These are phyloP conservation scores for Candida lessepsii DNA, from an alignment of 805 yeast species.

Conservation along the genomic window DNA sequence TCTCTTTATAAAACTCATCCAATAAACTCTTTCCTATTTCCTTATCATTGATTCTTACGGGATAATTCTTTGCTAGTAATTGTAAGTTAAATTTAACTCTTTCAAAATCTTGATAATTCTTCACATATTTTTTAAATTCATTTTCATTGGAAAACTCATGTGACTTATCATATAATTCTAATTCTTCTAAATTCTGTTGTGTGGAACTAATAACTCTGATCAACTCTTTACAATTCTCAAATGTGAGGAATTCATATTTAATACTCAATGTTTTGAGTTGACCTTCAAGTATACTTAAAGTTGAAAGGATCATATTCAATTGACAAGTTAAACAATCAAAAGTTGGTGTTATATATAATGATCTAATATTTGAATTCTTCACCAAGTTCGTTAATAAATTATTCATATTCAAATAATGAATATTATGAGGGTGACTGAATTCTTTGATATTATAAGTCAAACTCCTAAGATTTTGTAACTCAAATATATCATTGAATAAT, in stretches of 20 bases:
- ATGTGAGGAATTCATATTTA: conserved; percentile 17
- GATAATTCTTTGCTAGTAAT: conserved; percentile 4
- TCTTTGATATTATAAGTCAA: conserved; percentile 21
- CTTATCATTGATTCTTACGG: neutral
- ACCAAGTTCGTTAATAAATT: conserved; percentile 16
- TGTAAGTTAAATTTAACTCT: conserved; percentile 8
- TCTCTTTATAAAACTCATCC: conserved; percentile 3
- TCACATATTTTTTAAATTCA: conserved; percentile 14
- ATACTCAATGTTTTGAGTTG: conserved; percentile 14
- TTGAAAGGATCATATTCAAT: conserved; percentile 7
- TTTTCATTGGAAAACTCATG: conserved; percentile 15
- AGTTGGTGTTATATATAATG: conserved; percentile 18
- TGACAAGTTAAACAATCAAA: conserved; percentile 23
- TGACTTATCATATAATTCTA: conserved; percentile 19
- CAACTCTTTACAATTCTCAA: conserved; percentile 12
- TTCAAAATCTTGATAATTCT: conserved; percentile 11
- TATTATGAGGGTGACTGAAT: conserved; percentile 19
- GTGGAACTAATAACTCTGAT: conserved; percentile 7
- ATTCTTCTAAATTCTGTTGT: conserved; percentile 14
- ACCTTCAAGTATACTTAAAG: conserved; percentile 10
- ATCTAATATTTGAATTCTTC: conserved; percentile 6
- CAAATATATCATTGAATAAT: conserved; percentile 14
- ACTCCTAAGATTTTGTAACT: conserved; percentile 14
- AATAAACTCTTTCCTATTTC: neutral
- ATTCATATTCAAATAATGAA: conserved; percentile 15